Evolutionary conservation across 495 filamentous ascomycete genomes (phyloP), one percentile per base, ranked within the genome.

Genomic region (Pyrenula aspistea): DNA sequence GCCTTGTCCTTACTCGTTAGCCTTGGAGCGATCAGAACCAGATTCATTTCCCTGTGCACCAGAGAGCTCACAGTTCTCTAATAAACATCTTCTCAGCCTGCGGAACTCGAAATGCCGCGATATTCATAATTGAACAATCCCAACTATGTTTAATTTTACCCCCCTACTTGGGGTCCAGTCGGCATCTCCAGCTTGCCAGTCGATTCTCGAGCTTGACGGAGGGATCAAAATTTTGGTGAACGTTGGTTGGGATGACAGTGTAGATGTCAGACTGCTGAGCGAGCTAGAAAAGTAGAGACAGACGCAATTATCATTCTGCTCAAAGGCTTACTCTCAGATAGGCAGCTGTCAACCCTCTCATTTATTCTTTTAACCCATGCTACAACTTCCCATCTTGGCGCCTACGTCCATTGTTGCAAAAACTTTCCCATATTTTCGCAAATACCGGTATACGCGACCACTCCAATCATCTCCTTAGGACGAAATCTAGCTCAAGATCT

Each of bases 91-190:
- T n/a, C n/a, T n/a, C n/a, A n/a, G n/a, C n/a, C n/a, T n/a, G n/a
- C n/a, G n/a, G n/a, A n/a, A n/a, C n/a, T n/a, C n/a, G n/a, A n/a
- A n/a, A n/a, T n/a, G n/a, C n/a, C n/a, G n/a, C n/a, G n/a, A n/a
- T n/a, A n/a, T n/a, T n/a, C n/a, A n/a, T n/a, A n/a, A n/a, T n/a
- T n/a, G n/a, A n/a, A n/a, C n/a, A n/a, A n/a, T n/a, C n/a, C n/a
- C n/a, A n/a, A n/a, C n/a, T n/a, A 99, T 99, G 93, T 95, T 99
- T 74, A 95, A 83, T 58, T 96, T 97, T 72, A 94, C 86, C 59
- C 84, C 94, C 19, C 73, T 99, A 51, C 85, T 93, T 49, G 94
- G 93, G 61, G 94, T 92, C 19, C 90, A 91, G 61, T 91, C 88
- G 4, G 79, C 83, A 51, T 94, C 89, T 8, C 76, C 82, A 48